Evolutionary conservation across 306 rosid species (phyloP), one percentile per base, ranked within the genome.

Genomic region (Abrus pulchellus): DNA sequence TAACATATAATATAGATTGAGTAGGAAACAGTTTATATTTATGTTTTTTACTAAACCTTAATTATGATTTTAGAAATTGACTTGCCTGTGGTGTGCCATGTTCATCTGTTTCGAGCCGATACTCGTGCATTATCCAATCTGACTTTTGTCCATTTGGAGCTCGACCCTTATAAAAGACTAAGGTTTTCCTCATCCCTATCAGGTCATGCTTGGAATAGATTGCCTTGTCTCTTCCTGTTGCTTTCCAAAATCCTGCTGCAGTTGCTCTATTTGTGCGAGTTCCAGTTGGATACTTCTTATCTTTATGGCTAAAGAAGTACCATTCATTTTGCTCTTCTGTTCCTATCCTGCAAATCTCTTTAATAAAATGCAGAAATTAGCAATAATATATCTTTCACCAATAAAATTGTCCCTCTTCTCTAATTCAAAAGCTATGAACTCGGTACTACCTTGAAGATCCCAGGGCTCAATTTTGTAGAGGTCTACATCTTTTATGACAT

Each of bases 121-220:
- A 94, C 50, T 94, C 98, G 38, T 94, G 98, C 98, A 94, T 94
- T 13, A 94, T 94, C 98, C 98, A 94, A 81, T 94, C 98, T 0
- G 98, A 94, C n/a, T 94, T 94, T 80, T 89, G 98, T 11, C 98
- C 98, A 85, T 94, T 94, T 1, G 98, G 98, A 36, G 98, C 98
- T 83, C 98, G 82, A 13, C 98, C 98, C 86, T 94, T 87, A 11
- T 94, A 92, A 68, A 92, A 94, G 29, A 94, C 98, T 13, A 94
- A 84, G 33, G 98, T 94, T 83, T 94, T 94, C 69, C 98, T 92
- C 98, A 94, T 94, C 30, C 98, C 98, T 20, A 94, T 83, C 32
- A 94, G 79, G 33, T 91, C 93, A 72, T 94, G 91, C 84, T 92
- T 94, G 8, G 94, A 90, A 43, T 94, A 94, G 5, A 94, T 94